Percentiles rank a stretch among this genome's conserved stretches.
Conservation (phyloP, 257 asterid species). For the Nicotiana attenuata region DNA sequence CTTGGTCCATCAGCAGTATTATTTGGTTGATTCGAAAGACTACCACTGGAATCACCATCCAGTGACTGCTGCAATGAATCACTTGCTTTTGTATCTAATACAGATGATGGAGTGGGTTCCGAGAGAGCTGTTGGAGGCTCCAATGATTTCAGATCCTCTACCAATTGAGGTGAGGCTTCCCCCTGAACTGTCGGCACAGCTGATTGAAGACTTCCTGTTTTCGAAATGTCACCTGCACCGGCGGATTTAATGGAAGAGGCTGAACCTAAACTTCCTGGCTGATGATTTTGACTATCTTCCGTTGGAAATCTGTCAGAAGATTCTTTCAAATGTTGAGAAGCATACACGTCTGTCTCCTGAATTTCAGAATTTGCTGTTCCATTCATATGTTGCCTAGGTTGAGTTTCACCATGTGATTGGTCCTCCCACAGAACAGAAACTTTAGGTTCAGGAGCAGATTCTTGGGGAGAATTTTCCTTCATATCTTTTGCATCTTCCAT, state of each 20-base stretch:
- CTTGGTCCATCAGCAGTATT: constrained; percentile 27
- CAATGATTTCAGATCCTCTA: constrained; percentile 15
- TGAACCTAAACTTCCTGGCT: constrained; percentile 13
- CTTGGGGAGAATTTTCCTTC: constrained; percentile 33
- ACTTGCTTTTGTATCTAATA: constrained; percentile 20
- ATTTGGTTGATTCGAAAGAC: constrained; percentile 8
- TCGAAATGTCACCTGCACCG: constrained; percentile 12
- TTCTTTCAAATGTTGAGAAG: constrained; percentile 17
- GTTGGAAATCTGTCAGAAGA: background rate
- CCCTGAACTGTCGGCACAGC: constrained; percentile 16
- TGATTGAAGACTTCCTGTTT: constrained; percentile 19
- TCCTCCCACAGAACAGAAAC: constrained; percentile 31
- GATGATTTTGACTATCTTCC: constrained; percentile 5
- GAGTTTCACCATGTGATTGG: constrained; percentile 25
- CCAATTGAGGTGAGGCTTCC: constrained; percentile 19
- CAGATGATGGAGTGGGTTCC: constrained; percentile 19
- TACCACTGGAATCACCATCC: background rate
- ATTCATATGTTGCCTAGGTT: constrained; percentile 19
- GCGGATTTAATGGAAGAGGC: constrained; percentile 19
- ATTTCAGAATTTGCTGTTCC: constrained; percentile 18
- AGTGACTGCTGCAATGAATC: constrained; percentile 3
- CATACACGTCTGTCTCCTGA: constrained; percentile 8
- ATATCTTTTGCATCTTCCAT: constrained; percentile 56
- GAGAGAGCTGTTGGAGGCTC: constrained; percentile 6
- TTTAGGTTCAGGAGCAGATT: constrained; percentile 35